phyloP scores from a whole-genome alignment of 176 grass and related monocot genomes.

The Zea mays region DNA sequence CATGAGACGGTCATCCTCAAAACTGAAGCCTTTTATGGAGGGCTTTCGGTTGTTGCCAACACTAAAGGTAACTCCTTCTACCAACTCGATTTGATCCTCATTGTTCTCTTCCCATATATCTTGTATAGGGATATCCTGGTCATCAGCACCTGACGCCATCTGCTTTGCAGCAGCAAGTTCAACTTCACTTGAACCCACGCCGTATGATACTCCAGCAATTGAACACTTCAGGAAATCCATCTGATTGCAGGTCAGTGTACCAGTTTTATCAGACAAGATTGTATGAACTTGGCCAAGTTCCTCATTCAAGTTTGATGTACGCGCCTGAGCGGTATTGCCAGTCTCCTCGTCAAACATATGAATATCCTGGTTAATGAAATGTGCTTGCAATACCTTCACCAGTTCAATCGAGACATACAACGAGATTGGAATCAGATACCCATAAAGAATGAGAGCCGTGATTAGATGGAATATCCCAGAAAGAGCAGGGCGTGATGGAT shows the following conservation, averaged over 20 bases:
- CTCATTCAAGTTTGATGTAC: constrained; percentile 96
- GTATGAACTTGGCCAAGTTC: constrained; percentile 97
- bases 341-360: constrained; percentile 97
- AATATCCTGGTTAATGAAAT: constrained; percentile 93
- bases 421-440: constrained; percentile 96
- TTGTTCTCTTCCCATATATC: constrained; percentile 65
- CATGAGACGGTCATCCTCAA: constrained; percentile 85
- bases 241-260: constrained; percentile 96
- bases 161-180: constrained; percentile 90
- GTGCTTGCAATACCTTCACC: constrained; percentile 88
- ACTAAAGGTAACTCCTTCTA: constrained; percentile 44
- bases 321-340: constrained; percentile 78
- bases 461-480: constrained; percentile 96
- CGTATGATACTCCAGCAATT: constrained; percentile 83
- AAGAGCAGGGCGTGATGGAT: constrained; percentile 61
- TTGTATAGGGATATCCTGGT: constrained; percentile 41
- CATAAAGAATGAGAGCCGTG: constrained; percentile 96
- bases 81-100: constrained; percentile 67
- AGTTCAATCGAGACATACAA: constrained; percentile 96
- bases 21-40: constrained; percentile 86
- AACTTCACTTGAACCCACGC: constrained; percentile 85
- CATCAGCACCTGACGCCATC: constrained; percentile 57
- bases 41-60: constrained; percentile 59
- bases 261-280: constrained; percentile 91
- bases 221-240: constrained; percentile 99